Conservation (phyloP, 208 protist genomes). For the Acanthamoeba sp. region DNA sequence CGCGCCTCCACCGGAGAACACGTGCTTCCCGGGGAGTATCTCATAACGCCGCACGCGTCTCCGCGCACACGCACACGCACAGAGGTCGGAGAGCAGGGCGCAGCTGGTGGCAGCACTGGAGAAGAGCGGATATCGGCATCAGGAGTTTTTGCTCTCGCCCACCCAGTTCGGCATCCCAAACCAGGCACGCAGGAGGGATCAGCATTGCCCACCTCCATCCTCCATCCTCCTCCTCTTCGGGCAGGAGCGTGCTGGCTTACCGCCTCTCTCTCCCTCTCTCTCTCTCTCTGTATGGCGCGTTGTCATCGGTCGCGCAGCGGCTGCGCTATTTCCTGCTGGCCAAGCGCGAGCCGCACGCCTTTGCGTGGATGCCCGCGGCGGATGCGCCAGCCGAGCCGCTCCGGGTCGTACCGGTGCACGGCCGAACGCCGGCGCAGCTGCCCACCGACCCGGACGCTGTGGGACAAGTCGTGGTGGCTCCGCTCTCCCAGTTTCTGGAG, state of each 20-base stretch:
- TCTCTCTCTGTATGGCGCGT: too few species aligned
- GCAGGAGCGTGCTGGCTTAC: too few species aligned
- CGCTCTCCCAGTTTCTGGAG: neutral
- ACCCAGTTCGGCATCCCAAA: constrained; percentile 65
- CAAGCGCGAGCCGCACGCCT: neutral
- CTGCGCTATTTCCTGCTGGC: constrained; percentile 60
- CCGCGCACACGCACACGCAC: neutral
- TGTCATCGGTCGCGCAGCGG: neutral
- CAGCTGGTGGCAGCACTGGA: constrained; percentile 10
- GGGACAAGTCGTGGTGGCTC: neutral
- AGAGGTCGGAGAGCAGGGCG: neutral
- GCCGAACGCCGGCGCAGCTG: neutral
- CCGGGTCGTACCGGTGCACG: neutral
- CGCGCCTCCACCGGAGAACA: too few species aligned
- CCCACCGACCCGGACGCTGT: neutral
- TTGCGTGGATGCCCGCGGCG: neutral
- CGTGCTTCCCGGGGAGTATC: too few species aligned
- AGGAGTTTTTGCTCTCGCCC: constrained; percentile 45
- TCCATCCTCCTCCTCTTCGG: neutral
- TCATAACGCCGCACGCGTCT: neutral
- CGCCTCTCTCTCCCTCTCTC: neutral
- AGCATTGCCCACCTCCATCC: neutral
- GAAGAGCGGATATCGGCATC: neutral
- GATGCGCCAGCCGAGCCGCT: neutral
- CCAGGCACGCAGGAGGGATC: neutral